phyloP scores from a whole-genome alignment of 2,329 filamentous ascomycete genomes.

The Myriosclerotinia duriaeana region DNA sequence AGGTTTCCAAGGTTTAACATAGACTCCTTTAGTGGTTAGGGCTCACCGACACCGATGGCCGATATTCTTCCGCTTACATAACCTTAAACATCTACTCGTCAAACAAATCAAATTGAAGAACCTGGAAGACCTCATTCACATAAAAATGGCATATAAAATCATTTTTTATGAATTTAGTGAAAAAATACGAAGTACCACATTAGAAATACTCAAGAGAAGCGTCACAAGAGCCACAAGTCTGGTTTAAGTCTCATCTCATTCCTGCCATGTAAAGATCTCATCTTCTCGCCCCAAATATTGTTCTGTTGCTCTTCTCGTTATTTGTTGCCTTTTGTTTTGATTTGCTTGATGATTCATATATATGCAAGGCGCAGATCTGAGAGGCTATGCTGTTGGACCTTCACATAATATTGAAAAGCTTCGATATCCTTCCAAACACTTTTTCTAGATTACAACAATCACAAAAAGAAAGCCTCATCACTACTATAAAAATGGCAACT shows the following conservation, averaged over 20 bases:
- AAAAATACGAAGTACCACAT: too few relatives aligned
- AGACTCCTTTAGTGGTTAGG: too few relatives aligned
- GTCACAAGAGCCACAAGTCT: not conserved
- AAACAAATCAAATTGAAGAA: too few relatives aligned
- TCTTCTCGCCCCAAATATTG: not conserved
- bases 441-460: not conserved
- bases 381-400: conserved; percentile 1
- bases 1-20: too few relatives aligned
- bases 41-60: too few relatives aligned
- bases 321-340: not conserved
- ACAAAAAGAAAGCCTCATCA: not conserved
- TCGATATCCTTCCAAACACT: not conserved
- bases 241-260: not conserved
- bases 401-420: conserved; percentile 3
- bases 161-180: too few relatives aligned
- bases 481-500: conserved; percentile 8
- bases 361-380: conserved; percentile 7
- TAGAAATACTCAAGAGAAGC: not conserved
- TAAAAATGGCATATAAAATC: too few relatives aligned
- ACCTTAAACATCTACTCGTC: too few relatives aligned
- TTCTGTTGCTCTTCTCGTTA: not conserved
- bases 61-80: too few relatives aligned
- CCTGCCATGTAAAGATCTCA: not conserved
- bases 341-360: not conserved
- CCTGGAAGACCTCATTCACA: too few relatives aligned